Evolutionary conservation across 163 green algal genomes (phyloP), one percentile per base, ranked within the genome.

Genomic region (Scenedesmus sp.): DNA sequence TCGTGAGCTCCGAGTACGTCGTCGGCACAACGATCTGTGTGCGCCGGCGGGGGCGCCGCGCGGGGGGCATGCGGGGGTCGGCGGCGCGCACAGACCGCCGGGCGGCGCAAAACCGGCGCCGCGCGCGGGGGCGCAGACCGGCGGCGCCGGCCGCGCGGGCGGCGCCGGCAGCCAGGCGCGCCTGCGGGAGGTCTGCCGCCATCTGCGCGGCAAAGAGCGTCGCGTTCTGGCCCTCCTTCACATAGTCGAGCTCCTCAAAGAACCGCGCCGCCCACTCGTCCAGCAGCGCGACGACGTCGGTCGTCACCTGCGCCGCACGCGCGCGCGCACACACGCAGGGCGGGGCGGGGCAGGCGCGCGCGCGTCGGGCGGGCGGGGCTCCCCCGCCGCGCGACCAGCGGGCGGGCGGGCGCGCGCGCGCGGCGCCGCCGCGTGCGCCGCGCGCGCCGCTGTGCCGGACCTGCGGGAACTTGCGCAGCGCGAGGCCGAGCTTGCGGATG

Each of bases 191-290:
- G 78, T 98, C 94, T 5, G 87, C 84, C 17, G 69, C 73, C 86
- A 99, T 98, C 57, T 91, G 84, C 76, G 90, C 88, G 7, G 93
- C 94, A 85, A 99, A 99, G 4, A 71, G 53, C 10, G 82, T 94
- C 2, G 82, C 90, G 71, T 98, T 98, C 42, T 90, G 71, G 20
- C 93, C 95, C 85, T 99, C 96, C 4, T 89, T 87, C 18, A 97
- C 87, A 70, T 98, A 98, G 81, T 99, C 96, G 47, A 99, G 88
- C 89, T 99, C 96, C 83, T 99, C 94, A 77, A 99, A 99, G 84
- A 99, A 99, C 44, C 96, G 89, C 10, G 85, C 88, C 14, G 92
- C 95, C 95, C 96, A 99, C 88, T 99, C 96, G 78, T 99, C 96
- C 51, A 99, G 91, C 69, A 99, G 76, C 0, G 86, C 95, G 22